Percentiles rank a stretch among this genome's conserved stretches.
Conservation (phyloP, 352 stramenopile genomes). For the Globisporangium mamillatum region DNA sequence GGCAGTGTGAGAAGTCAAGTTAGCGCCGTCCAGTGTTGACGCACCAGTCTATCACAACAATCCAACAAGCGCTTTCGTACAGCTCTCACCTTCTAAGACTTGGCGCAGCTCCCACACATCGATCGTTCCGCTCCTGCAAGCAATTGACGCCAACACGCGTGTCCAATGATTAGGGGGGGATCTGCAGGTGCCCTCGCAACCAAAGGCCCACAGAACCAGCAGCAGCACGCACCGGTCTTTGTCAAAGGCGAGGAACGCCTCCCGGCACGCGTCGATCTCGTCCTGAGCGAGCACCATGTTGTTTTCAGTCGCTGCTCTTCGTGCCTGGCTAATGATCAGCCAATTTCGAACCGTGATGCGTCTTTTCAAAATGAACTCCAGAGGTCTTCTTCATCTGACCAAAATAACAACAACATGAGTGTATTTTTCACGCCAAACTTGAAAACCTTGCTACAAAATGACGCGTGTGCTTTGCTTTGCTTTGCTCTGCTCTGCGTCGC, state of each 20-base stretch:
- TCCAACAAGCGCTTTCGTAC: background rate
- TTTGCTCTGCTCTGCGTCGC: too few species aligned
- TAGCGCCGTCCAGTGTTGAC: background rate
- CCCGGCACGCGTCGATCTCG: slow-evolving; percentile 95
- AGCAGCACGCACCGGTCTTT: slow-evolving; percentile 81
- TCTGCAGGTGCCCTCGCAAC: too few species aligned
- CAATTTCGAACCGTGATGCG: background rate
- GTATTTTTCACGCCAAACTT: background rate
- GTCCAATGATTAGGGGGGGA: too few species aligned
- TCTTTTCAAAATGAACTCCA: slow-evolving; percentile 1
- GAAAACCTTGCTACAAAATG: background rate
- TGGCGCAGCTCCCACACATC: slow-evolving; percentile 93
- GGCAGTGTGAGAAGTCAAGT: background rate
- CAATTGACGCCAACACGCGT: background rate
- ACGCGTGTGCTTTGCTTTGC: background rate
- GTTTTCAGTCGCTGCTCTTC: background rate
- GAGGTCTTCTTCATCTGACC: background rate
- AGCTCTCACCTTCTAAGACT: slow-evolving; percentile 88
- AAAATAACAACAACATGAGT: background rate
- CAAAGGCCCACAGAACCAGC: too few species aligned
- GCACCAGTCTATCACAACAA: background rate
- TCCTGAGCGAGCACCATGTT: slow-evolving; percentile 91
- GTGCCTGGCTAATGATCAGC: background rate
- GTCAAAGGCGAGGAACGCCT: slow-evolving; percentile 97
- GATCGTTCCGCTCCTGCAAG: slow-evolving; percentile 88